Evolutionary conservation across 495 filamentous ascomycete species (phyloP).

Genomic region (Bryoglossum gracile): DNA sequence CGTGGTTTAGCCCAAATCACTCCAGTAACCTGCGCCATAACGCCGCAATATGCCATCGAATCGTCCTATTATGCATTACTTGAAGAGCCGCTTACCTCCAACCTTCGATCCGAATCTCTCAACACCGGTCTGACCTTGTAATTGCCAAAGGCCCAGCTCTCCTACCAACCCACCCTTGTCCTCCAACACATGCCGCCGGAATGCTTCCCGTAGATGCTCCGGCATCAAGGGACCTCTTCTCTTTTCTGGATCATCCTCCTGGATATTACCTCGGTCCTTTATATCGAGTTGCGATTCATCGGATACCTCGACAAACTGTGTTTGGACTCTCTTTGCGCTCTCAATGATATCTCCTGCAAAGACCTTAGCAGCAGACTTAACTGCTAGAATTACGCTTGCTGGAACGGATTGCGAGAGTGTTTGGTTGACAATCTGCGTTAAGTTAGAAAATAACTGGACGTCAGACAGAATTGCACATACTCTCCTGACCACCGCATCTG

Average conservation of each 20-base stretch:
- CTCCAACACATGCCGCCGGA: constrained; percentile 60
- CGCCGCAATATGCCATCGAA: neutral
- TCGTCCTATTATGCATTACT: constrained; percentile 29
- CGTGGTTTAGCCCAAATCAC: no score
- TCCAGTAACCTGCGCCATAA: no score
- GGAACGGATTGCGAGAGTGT: constrained; percentile 84
- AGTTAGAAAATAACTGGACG: neutral
- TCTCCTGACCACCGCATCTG: constrained; percentile 40
- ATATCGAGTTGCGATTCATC: constrained; percentile 20
- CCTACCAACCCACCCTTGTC: constrained; percentile 67
- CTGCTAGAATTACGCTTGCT: constrained; percentile 65
- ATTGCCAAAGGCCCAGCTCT: constrained; percentile 61
- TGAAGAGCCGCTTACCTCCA: constrained; percentile 58
- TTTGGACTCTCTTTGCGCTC: constrained; percentile 68
- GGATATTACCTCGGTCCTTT: constrained; percentile 27
- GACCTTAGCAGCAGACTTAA: constrained; percentile 75
- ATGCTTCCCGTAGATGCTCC: constrained; percentile 74
- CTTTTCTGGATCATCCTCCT: constrained; percentile 25
- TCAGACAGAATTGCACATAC: constrained; percentile 29
- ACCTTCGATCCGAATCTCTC: constrained; percentile 55
- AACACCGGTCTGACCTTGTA: constrained; percentile 49
- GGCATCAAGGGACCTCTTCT: constrained; percentile 66
- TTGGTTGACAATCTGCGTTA: constrained; percentile 67
- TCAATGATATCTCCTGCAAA: constrained; percentile 82
- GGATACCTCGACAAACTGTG: constrained; percentile 60